Conservation (phyloP, 192 early-diverging fungal genomes). For the Coemansia umbellata region DNA sequence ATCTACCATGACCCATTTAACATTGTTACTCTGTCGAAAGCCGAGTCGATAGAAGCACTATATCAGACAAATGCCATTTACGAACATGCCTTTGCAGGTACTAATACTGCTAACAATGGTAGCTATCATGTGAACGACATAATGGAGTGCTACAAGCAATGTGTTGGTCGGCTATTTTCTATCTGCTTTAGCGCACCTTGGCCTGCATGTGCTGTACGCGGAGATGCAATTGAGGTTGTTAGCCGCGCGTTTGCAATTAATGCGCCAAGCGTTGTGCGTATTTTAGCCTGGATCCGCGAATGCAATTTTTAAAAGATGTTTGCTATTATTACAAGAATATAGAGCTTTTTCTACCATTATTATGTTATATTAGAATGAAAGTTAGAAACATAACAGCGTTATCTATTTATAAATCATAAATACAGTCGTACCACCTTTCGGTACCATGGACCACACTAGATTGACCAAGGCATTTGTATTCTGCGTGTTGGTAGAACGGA, state of each 20-base stretch:
- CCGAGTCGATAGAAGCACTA: conserved; percentile 11
- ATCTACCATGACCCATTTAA: conserved; percentile 16
- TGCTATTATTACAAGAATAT: background rate
- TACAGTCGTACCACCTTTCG: conserved; percentile 43
- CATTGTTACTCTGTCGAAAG: conserved; percentile 3
- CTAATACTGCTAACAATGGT: background rate
- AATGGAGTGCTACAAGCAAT: conserved; percentile 4
- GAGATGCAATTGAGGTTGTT: conserved; percentile 6
- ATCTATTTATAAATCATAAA: conserved; percentile 16
- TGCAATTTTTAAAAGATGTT: background rate
- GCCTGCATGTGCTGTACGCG: background rate
- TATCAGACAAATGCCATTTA: conserved; percentile 1
- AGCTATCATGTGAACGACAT: background rate
- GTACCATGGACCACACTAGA: conserved; percentile 61
- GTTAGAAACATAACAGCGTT: background rate
- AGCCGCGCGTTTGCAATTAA: conserved; percentile 11
- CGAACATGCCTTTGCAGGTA: background rate
- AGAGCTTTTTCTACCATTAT: background rate
- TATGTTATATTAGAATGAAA: background rate
- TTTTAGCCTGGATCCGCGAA: conserved; percentile 25
- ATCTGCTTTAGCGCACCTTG: conserved; percentile 3
- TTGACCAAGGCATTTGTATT: conserved; percentile 54
- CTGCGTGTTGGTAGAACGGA: conserved; percentile 59
- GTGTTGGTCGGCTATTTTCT: conserved; percentile 16
- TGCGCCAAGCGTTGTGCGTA: background rate